Conservation (phyloP, 1,284 basidiomycete genomes). For the Neonothopanus nambi region DNA sequence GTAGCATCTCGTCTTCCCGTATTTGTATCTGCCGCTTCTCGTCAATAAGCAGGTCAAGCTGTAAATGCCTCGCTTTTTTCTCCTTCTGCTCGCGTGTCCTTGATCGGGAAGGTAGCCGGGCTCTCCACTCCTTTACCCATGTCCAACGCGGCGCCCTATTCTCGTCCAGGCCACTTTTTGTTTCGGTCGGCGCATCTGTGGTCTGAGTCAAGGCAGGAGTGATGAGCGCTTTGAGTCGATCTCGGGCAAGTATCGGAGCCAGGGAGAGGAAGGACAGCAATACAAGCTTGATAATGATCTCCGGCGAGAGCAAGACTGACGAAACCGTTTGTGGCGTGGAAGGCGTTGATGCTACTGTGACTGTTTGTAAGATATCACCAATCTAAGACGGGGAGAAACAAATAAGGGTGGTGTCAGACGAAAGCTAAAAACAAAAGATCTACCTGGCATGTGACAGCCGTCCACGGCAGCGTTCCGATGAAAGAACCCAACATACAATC, state of each 20-base stretch:
- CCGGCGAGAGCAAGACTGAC: slow-evolving; percentile 68
- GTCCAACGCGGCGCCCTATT: slow-evolving; percentile 43
- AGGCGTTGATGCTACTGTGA: slow-evolving; percentile 65
- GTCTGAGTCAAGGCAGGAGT: slow-evolving; percentile 1
- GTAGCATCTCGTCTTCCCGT: slow-evolving; percentile 29
- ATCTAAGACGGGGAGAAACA: slow-evolving; percentile 58
- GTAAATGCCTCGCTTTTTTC: slow-evolving; percentile 38
- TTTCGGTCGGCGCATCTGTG: neutral
- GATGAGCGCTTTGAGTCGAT: slow-evolving; percentile 14
- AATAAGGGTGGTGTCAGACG: slow-evolving; percentile 7
- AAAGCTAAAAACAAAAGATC: slow-evolving; percentile 19
- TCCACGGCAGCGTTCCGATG: slow-evolving; percentile 83
- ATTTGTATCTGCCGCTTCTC: slow-evolving; percentile 43
- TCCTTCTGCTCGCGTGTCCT: slow-evolving; percentile 41
- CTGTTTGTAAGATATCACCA: slow-evolving; percentile 78
- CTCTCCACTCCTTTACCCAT: slow-evolving; percentile 64
- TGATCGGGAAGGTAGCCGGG: slow-evolving; percentile 42
- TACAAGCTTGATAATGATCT: slow-evolving; percentile 71
- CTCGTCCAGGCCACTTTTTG: slow-evolving; percentile 6
- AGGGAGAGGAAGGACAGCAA: slow-evolving; percentile 74
- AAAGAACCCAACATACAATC: slow-evolving; percentile 82
- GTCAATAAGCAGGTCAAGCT: slow-evolving; percentile 42
- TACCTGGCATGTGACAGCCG: slow-evolving; percentile 82
- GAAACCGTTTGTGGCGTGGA: slow-evolving; percentile 70
- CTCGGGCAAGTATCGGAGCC: slow-evolving; percentile 66